Conservation (phyloP, 345 rosid genomes). For the Hevea brasiliensis region DNA sequence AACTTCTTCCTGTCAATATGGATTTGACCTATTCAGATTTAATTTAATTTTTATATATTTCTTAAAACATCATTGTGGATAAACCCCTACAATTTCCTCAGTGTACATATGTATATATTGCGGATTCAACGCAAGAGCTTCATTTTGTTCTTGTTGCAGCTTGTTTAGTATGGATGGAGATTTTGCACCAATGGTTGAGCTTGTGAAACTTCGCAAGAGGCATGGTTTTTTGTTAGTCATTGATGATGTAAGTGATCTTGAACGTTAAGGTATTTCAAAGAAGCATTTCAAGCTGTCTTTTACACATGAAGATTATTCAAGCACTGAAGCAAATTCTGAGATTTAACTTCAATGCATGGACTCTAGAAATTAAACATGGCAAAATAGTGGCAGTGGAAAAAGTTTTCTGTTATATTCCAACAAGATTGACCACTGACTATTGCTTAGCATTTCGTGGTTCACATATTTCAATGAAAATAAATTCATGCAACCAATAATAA, state of each 20-base stretch:
- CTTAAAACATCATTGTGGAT: background rate
- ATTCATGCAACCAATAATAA: background rate
- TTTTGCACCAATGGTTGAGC: constrained; percentile 90
- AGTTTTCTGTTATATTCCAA: background rate
- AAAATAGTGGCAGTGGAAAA: background rate
- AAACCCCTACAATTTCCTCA: background rate
- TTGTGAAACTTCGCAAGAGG: constrained; percentile 63
- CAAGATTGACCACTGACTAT: constrained; percentile 2
- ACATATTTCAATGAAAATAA: constrained; percentile 3
- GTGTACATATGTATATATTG: background rate
- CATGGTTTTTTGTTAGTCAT: constrained; percentile 79
- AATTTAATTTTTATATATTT: background rate
- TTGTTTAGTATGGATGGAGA: constrained; percentile 99
- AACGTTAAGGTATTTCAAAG: constrained; percentile 11
- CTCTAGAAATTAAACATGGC: background rate
- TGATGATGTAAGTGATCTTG: constrained; percentile 72
- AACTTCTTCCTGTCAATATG: background rate
- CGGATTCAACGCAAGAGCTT: background rate
- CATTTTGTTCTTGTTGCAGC: constrained; percentile 36
- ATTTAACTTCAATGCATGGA: background rate
- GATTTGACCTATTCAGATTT: background rate
- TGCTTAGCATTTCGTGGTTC: background rate
- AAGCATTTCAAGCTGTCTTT: constrained; percentile 8
- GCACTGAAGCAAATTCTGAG: background rate
- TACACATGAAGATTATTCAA: background rate